phyloP scores from a whole-genome alignment of 371 early-diverging fungal genomes.

The Mortierella sp. region DNA sequence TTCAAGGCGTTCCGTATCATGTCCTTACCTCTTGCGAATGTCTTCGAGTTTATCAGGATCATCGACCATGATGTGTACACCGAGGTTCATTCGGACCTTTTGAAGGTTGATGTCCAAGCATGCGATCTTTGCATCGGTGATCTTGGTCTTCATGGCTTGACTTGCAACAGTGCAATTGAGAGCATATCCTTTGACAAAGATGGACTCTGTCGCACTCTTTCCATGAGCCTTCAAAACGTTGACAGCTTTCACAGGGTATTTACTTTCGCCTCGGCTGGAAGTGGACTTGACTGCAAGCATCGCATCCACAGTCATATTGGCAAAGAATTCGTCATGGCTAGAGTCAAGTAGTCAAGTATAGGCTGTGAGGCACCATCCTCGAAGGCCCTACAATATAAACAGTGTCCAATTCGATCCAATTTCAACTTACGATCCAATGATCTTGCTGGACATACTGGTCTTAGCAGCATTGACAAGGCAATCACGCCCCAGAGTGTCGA shows the following conservation, averaged over 20 bases:
- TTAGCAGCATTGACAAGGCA: slow-evolving; percentile 97
- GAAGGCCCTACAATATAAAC: too few relatives aligned
- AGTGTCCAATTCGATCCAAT: too few relatives aligned
- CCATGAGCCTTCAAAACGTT: slow-evolving; percentile 99
- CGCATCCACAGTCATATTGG: slow-evolving; percentile 96
- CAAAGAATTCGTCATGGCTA: slow-evolving; percentile 95
- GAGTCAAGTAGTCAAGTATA: background rate
- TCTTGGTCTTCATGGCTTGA: slow-evolving; percentile 94
- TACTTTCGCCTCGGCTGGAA: slow-evolving; percentile 86
- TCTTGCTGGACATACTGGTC: slow-evolving; percentile 99
- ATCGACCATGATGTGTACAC: slow-evolving; percentile 98
- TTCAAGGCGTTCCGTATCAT: background rate
- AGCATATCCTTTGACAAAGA: slow-evolving; percentile 96
- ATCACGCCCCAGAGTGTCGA: slow-evolving; percentile 92
- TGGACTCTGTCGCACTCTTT: slow-evolving; percentile 92
- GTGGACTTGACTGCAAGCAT: slow-evolving; percentile 93
- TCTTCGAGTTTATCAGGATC: slow-evolving; percentile 98
- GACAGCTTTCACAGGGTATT: slow-evolving; percentile 98
- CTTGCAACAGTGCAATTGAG: slow-evolving; percentile 98
- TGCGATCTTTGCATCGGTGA: slow-evolving; percentile 96
- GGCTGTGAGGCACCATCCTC: background rate
- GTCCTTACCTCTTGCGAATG: slow-evolving; percentile 87
- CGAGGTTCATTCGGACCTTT: slow-evolving; percentile 99
- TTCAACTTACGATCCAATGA: slow-evolving; percentile 86
- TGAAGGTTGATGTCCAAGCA: slow-evolving; percentile 99